Evolutionary conservation across 2,329 filamentous ascomycete species (phyloP).

Genomic region (Hypoxylon sp.): DNA sequence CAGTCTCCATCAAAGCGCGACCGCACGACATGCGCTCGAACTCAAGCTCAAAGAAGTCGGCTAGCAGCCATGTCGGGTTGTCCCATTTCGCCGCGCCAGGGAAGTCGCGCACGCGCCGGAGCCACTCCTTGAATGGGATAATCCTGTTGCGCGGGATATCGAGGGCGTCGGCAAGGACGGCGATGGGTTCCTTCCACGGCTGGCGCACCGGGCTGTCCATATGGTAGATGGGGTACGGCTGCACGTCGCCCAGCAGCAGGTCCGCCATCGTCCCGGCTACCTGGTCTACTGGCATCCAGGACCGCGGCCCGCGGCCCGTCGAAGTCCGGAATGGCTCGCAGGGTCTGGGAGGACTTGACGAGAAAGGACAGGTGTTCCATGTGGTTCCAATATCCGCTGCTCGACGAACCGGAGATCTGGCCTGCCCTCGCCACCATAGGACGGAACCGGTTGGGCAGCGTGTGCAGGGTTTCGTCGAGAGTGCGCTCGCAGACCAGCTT

Average conservation of each 20-base stretch:
- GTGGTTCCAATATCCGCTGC: constrained; percentile 65
- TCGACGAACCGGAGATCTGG: constrained; percentile 63
- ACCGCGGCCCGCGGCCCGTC: constrained; percentile 51
- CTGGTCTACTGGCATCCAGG: constrained; percentile 59
- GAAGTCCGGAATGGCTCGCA: constrained; percentile 57
- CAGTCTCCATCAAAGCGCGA: constrained; percentile 44
- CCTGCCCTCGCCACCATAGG: constrained; percentile 58
- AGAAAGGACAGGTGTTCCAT: constrained; percentile 62
- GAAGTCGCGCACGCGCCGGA: constrained; percentile 37
- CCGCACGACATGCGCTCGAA: constrained; percentile 49
- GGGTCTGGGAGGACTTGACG: constrained; percentile 60
- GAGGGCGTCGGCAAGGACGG: constrained; percentile 36
- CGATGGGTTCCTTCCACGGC: constrained; percentile 40
- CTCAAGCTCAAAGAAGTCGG: constrained; percentile 47
- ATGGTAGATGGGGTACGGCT: constrained; percentile 42
- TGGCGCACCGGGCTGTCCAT: constrained; percentile 47
- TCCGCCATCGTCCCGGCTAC: constrained; percentile 43
- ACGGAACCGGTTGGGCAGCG: constrained; percentile 55
- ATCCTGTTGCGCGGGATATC: constrained; percentile 27
- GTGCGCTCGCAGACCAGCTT: constrained; percentile 63
- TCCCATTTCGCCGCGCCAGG: constrained; percentile 22
- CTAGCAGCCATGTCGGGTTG: constrained; percentile 44
- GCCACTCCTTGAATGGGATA: constrained; percentile 46
- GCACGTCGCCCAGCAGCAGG: constrained; percentile 20
- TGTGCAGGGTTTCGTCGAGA: constrained; percentile 59